Base-by-base conservation (phyloP, 257 asterid species). In the Solanum bukasovii region DNA sequence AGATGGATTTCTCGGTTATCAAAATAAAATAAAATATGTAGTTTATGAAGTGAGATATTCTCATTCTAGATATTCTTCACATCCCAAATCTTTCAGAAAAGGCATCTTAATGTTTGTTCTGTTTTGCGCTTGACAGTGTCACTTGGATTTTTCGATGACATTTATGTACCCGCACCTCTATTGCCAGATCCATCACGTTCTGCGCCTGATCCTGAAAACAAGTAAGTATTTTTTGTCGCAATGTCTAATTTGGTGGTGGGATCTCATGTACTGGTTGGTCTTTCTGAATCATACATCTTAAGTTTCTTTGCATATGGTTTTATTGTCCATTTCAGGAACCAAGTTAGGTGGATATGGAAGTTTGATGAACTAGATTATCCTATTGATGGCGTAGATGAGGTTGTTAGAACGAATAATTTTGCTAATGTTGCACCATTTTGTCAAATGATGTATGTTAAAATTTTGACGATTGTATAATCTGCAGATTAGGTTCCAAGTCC, bases 91-190 rank as follows among this genome's bases (percentile, higher is more conserved):
- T 44, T 49, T 81, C 40, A 27, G 67, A 46, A 16, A 82, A 49
- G 70, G 44, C 70, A 18, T 82, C 31, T 49, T 82, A 31, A 29
- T 82, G 44, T 49, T 82, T 2, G 21, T 82, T 10, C 42, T 13
- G 34, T 31, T 82, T 68, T 88, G 37, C 23, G 13, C 49, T 83
- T 87, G 75, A 90, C 94, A 96, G 99, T 97, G 89, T 90, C 99
- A 2, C 95, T 97, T 78, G 99, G 98, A 74, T 97, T 97, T 92
- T 97, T 97, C 21, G 95, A 94, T 21, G 99, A 97, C 91, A 96
- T 92, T 44, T 90, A 91, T 87, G 87, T 92, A 27, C 94, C 94
- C 13, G 82, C 87, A 42, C 87, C 90, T 84, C 40, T 89, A 86
- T 35, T 92, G 91, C 92, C 94, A 16, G 61, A 75, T 65, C 91